phyloP scores from a whole-genome alignment of 2,329 filamentous ascomycete species.

The Arthrobotrys sinensis region DNA sequence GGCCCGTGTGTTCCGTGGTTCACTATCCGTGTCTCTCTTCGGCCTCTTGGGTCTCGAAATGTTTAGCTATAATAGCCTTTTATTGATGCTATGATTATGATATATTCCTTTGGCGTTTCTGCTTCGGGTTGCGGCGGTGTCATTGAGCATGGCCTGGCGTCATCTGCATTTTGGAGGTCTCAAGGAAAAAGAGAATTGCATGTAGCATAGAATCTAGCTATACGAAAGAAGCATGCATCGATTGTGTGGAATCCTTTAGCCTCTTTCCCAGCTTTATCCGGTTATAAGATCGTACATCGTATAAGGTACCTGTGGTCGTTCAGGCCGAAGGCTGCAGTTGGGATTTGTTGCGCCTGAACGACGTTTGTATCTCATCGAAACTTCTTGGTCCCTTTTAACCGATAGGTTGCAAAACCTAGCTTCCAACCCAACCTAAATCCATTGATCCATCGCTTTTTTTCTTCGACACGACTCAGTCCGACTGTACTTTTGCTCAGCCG shows the following conservation, averaged over 20 bases:
- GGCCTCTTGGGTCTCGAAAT: neutral
- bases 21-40: neutral
- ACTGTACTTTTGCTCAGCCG: constrained; percentile 37
- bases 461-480: constrained; percentile 16
- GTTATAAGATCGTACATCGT: constrained; percentile 11
- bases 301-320: constrained; percentile 16
- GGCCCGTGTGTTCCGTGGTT: neutral
- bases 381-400: constrained; percentile 38
- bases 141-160: constrained; percentile 59
- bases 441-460: constrained; percentile 55
- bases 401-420: constrained; percentile 34
- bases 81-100: constrained; percentile 28
- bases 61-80: neutral
- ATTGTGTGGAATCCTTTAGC: constrained; percentile 13
- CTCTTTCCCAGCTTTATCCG: constrained; percentile 28
- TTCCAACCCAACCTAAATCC: constrained; percentile 44
- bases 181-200: constrained; percentile 8
- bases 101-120: constrained; percentile 43
- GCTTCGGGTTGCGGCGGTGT: constrained; percentile 32
- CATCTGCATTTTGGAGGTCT: constrained; percentile 47
- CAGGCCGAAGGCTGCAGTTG: constrained; percentile 3
- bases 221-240: constrained; percentile 7
- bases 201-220: constrained; percentile 36
- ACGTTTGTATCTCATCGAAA: constrained; percentile 8
- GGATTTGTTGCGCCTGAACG: constrained; percentile 2